Evolutionary conservation across 2,329 filamentous ascomycete species (phyloP).

Genomic region (Calonectria crousiana): DNA sequence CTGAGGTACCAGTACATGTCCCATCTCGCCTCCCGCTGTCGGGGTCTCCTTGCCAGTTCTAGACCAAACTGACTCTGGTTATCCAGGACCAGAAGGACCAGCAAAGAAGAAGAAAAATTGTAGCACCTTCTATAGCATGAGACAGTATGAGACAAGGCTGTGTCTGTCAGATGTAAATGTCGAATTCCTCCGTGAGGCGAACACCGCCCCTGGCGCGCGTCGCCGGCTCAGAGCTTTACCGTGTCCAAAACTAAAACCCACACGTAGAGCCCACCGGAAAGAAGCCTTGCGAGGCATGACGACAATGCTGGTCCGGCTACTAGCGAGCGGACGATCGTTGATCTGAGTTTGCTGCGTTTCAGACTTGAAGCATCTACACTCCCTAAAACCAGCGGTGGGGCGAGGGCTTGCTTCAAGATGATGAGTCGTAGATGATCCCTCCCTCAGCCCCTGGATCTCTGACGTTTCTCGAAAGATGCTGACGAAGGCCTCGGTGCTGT

Average conservation of each 20-base stretch:
- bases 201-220: background rate
- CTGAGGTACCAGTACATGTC: conserved; percentile 14
- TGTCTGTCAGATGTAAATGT: conserved; percentile 20
- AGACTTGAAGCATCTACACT: conserved; percentile 36
- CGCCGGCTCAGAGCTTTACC: background rate
- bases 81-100: background rate
- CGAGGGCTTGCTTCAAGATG: conserved; percentile 26
- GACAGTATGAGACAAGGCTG: conserved; percentile 22
- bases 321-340: conserved; percentile 38
- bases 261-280: conserved; percentile 14
- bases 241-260: conserved; percentile 21
- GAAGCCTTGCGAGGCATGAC: conserved; percentile 35
- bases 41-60: conserved; percentile 5
- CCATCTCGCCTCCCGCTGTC: background rate
- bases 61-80: background rate
- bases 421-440: conserved; percentile 35
- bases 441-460: conserved; percentile 33
- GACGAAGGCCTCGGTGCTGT: conserved; percentile 38
- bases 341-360: conserved; percentile 41
- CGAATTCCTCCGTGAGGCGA: conserved; percentile 8
- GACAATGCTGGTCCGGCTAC: conserved; percentile 21
- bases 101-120: background rate
- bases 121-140: conserved; percentile 8
- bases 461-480: conserved; percentile 36
- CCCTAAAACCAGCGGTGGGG: conserved; percentile 33